phyloP scores from a whole-genome alignment of 768 basidiomycete genomes.

The Trametes cinnabarina region DNA sequence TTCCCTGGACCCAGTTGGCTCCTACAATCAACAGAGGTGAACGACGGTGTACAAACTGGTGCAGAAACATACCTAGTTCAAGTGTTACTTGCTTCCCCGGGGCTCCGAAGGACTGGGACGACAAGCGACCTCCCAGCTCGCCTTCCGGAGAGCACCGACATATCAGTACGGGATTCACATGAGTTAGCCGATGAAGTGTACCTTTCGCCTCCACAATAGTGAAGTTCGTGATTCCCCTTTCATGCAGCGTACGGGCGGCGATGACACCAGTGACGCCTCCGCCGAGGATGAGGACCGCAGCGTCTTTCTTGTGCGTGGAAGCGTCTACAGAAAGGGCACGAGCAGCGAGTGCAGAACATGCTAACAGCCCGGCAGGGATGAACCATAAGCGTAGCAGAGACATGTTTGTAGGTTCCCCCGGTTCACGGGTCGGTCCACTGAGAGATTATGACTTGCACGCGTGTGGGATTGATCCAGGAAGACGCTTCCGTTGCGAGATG shows the following conservation, averaged over 20 bases:
- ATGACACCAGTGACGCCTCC: slow-evolving; percentile 63
- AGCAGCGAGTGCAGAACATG: background rate
- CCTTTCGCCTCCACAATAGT: slow-evolving; percentile 52
- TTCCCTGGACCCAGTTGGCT: slow-evolving; percentile 40
- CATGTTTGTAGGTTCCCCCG: background rate
- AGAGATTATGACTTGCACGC: background rate
- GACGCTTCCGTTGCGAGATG: no score
- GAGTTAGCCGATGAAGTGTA: background rate
- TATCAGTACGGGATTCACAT: background rate
- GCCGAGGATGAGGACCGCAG: slow-evolving; percentile 54
- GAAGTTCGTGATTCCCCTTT: slow-evolving; percentile 53
- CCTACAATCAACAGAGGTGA: slow-evolving; percentile 2
- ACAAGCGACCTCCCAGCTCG: slow-evolving; percentile 58
- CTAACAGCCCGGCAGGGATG: background rate
- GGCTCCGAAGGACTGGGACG: slow-evolving; percentile 39
- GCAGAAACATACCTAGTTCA: slow-evolving; percentile 37
- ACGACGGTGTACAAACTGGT: no score
- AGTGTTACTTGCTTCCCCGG: slow-evolving; percentile 38
- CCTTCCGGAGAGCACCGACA: background rate
- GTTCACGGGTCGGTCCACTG: background rate
- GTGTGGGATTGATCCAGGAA: no score
- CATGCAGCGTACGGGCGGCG: slow-evolving; percentile 55
- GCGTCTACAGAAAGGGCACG: background rate
- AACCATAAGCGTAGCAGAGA: background rate
- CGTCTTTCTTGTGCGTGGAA: background rate